Base-by-base conservation (phyloP, 1,139 yeast genomes). In the Saccharomyces hybrid region DNA sequence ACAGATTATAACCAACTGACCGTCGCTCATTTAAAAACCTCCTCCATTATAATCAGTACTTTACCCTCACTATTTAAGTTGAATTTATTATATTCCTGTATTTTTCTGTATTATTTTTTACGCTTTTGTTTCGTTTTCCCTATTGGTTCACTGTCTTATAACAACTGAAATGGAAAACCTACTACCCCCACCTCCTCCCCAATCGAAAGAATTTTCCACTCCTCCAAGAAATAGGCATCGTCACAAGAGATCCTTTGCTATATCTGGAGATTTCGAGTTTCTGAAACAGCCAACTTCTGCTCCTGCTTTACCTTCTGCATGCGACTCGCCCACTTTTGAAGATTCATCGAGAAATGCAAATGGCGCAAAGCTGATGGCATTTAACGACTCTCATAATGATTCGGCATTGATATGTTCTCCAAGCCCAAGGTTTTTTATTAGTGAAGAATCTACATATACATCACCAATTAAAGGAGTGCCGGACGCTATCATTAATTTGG, bases 191-290 rank as follows among this genome's bases (percentile, higher is more conserved):
- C 44, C 25, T 16, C 44, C 44, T 9, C 11, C 44, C n/a, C 44
- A 38, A 38, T 8, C 6, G 44, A 38, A 8, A 13, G 44, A 30
- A 8, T 50, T 51, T 25, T 47, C 51, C 3, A 57, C 60, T 5
- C 61, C 59, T 1, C 52, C 56, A 30, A 73, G 74, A 61, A 74
- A 80, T 58, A 77, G 80, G 1, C 89, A 84, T 66, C 76, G 84
- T 49, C 90, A 84, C 61, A 77, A 83, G 63, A 72, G 90, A 52
- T 84, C 89, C 0, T 86, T 86, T 26, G 89, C 89, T 0, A 82
- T 84, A 14, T 82, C 87, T 5, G 89, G 89, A 0, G 89, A 84
- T 64, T 84, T 84, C 63, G 90, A 84, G 61, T 65, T 65, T 49
- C 48, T 63, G 23, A 60, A 58, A 48, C 59, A 56, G 30, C 61